A percentile compares a stretch with the other conserved stretches of the same genome.
Evolutionary conservation across 2,329 filamentous ascomycete genomes (phyloP).

Genomic region (Fusarium penzigii): DNA sequence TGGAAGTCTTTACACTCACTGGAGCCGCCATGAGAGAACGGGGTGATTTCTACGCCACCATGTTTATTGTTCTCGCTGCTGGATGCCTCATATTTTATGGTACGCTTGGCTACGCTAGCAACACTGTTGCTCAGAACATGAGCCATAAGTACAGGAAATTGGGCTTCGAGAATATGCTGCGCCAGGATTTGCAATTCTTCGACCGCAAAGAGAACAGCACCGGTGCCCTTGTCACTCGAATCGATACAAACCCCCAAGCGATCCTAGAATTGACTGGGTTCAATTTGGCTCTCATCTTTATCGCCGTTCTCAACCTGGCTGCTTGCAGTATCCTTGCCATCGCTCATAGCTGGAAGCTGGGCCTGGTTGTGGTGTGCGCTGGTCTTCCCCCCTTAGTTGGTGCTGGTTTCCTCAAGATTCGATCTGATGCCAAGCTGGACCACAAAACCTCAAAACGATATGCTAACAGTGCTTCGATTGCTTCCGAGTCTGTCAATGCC

Average conservation of each 20-base stretch:
- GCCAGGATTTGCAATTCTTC: slow-evolving; percentile 45
- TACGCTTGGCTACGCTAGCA: slow-evolving; percentile 37
- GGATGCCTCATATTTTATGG: slow-evolving; percentile 48
- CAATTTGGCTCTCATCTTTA: slow-evolving; percentile 42
- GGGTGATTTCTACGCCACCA: slow-evolving; percentile 55
- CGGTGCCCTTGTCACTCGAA: slow-evolving; percentile 37
- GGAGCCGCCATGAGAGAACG: slow-evolving; percentile 34
- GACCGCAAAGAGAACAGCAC: slow-evolving; percentile 43
- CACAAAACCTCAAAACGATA: slow-evolving; percentile 35
- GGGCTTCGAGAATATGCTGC: slow-evolving; percentile 35
- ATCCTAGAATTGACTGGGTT: slow-evolving; percentile 46
- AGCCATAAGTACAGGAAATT: slow-evolving; percentile 29
- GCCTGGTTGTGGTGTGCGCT: slow-evolving; percentile 48
- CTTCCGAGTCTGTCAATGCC: slow-evolving; percentile 43
- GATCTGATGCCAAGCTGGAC: slow-evolving; percentile 43
- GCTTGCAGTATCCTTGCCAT: slow-evolving; percentile 45
- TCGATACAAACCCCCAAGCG: slow-evolving; percentile 40
- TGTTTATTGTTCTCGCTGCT: slow-evolving; percentile 54
- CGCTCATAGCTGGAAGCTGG: slow-evolving; percentile 49
- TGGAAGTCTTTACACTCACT: slow-evolving; percentile 42
- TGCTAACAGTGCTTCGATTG: slow-evolving; percentile 42
- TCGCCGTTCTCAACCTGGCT: slow-evolving; percentile 38
- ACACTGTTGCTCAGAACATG: slow-evolving; percentile 31
- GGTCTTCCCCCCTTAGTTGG: slow-evolving; percentile 39
- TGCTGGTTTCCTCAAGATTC: slow-evolving; percentile 41